phyloP scores from a whole-genome alignment of 1,284 basidiomycete species.

The Austroboletus novae-zelandiae region DNA sequence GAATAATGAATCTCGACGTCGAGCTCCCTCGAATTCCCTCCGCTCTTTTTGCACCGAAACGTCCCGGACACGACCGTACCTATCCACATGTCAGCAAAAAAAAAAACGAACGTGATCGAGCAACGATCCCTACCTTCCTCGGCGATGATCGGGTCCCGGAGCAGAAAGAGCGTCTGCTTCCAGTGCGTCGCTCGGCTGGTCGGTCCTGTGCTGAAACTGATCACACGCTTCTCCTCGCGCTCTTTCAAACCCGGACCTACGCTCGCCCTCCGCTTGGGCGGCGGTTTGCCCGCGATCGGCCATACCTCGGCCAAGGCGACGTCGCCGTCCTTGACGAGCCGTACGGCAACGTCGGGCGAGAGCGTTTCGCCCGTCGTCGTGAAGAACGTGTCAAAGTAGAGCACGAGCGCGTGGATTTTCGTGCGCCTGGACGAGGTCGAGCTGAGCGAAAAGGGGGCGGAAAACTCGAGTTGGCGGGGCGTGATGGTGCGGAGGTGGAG shows the following conservation, averaged over 20 bases:
- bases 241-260: conserved; percentile 30
- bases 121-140: conserved; percentile 56
- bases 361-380: conserved; percentile 58
- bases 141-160: conserved; percentile 76
- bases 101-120: neutral
- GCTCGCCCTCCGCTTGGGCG: conserved; percentile 52
- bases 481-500: conserved; percentile 68
- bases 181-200: conserved; percentile 90
- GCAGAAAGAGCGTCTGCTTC: conserved; percentile 93
- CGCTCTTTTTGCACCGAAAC: conserved; percentile 82
- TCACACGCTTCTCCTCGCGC: conserved; percentile 50
- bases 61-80: conserved; percentile 78
- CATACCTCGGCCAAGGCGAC: conserved; percentile 70
- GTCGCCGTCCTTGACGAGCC: conserved; percentile 55
- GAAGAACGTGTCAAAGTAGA: conserved; percentile 97
- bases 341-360: conserved; percentile 48
- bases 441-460: conserved; percentile 67
- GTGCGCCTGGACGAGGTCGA: conserved; percentile 57
- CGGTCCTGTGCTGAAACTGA: conserved; percentile 92
- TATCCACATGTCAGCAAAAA: conserved; percentile 27
- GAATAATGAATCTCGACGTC: conserved; percentile 91
- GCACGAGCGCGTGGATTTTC: conserved; percentile 78
- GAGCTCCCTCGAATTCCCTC: conserved; percentile 83
- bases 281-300: conserved; percentile 63
- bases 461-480: conserved; percentile 74